Evolutionary conservation across 352 stramenopile genomes (phyloP).

Genomic region (Globisporangium barbulae): DNA sequence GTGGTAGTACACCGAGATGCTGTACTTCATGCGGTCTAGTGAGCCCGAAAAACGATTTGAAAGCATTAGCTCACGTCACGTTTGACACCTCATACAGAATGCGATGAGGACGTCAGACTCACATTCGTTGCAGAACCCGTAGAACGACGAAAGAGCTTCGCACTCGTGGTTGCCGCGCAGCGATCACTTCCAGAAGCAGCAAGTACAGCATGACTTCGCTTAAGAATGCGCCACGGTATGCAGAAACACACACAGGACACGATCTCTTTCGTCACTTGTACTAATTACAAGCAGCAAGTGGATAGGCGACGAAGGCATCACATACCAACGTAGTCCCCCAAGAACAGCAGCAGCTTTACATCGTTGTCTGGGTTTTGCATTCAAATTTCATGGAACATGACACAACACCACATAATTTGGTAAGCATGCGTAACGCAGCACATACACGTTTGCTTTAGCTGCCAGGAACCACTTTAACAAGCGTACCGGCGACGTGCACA

Average conservation of each 20-base stretch:
- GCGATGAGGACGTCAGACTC: background rate
- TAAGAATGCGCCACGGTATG: conserved; percentile 74
- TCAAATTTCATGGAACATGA: background rate
- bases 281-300: background rate
- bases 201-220: conserved; percentile 83
- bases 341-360: conserved; percentile 61
- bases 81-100: background rate
- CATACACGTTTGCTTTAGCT: background rate
- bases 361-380: conserved; percentile 28
- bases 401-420: background rate
- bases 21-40: conserved; percentile 68
- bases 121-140: conserved; percentile 83
- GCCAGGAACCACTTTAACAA: background rate
- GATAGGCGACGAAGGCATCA: background rate
- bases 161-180: conserved; percentile 83
- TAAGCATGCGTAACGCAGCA: background rate
- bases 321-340: conserved; percentile 76
- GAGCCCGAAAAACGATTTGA: background rate
- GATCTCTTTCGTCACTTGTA: too few species aligned
- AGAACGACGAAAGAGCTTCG: conserved; percentile 85
- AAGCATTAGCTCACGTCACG: background rate
- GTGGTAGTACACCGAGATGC: conserved; percentile 76
- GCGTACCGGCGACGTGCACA: conserved; percentile 31
- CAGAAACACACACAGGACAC: background rate
- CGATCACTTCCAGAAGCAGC: conserved; percentile 64